Evolutionary conservation across 2,329 filamentous ascomycete species (phyloP).

Genomic region (Phyllosticta citrichinensis): DNA sequence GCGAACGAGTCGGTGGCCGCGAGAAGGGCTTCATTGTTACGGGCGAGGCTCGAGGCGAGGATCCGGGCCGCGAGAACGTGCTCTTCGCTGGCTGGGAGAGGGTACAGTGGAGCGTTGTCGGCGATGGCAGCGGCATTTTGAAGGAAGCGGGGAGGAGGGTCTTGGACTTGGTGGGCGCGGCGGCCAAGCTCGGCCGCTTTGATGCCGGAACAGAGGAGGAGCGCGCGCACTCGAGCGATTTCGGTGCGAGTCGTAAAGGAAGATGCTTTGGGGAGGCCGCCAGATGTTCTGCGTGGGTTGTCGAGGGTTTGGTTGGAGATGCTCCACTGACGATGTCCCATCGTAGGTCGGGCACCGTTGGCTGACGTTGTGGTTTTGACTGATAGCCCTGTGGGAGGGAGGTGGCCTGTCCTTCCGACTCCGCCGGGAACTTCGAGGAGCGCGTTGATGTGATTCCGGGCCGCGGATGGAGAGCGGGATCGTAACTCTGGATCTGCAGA

Average conservation of each 20-base stretch:
- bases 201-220: slow-evolving; percentile 76
- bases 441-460: slow-evolving; percentile 21
- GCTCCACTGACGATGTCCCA: slow-evolving; percentile 46
- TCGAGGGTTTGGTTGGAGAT: slow-evolving; percentile 41
- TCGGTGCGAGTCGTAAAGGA: slow-evolving; percentile 48
- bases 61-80: slow-evolving; percentile 44
- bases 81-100: slow-evolving; percentile 42
- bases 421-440: slow-evolving; percentile 24
- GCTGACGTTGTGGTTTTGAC: slow-evolving; percentile 7
- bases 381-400: slow-evolving; percentile 18
- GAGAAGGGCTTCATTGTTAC: slow-evolving; percentile 37
- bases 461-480: slow-evolving; percentile 16
- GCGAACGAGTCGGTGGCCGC: slow-evolving; percentile 42
- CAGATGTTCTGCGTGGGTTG: slow-evolving; percentile 26
- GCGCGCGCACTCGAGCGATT: slow-evolving; percentile 63
- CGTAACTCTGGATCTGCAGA: slow-evolving; percentile 7
- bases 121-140: slow-evolving; percentile 35
- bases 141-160: slow-evolving; percentile 24
- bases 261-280: slow-evolving; percentile 3
- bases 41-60: slow-evolving; percentile 39
- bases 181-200: slow-evolving; percentile 74
- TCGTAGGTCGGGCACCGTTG: slow-evolving; percentile 24
- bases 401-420: slow-evolving; percentile 16
- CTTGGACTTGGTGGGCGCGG: slow-evolving; percentile 44
- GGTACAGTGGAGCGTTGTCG: slow-evolving; percentile 19